These are phyloP conservation scores for Linum lewisii DNA, from an alignment of 345 rosid genomes.

Conservation along the genomic window DNA sequence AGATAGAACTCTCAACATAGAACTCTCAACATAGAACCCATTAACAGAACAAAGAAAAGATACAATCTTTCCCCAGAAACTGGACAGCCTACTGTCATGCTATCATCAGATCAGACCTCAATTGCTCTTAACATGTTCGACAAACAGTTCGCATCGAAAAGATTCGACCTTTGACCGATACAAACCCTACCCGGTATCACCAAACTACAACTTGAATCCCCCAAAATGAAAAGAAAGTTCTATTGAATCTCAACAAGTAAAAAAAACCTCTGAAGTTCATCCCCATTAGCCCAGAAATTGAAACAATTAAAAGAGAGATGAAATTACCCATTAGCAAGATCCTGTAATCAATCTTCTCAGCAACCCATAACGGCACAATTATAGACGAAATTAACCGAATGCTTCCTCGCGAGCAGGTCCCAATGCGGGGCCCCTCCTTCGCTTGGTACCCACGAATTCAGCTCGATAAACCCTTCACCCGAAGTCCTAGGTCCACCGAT, in stretches of 20 bases:
- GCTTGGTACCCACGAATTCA: slow-evolving; percentile 77
- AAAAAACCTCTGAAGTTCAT: slow-evolving; percentile 39
- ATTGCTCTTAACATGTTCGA: too few relatives aligned
- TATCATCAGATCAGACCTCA: too few relatives aligned
- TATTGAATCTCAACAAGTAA: slow-evolving; percentile 37
- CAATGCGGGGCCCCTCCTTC: slow-evolving; percentile 69
- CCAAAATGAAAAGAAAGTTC: slow-evolving; percentile 34
- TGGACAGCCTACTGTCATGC: too few relatives aligned
- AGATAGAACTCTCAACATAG: too few relatives aligned
- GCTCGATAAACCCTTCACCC: slow-evolving; percentile 74
- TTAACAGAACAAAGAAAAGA: too few relatives aligned
- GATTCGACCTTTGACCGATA: too few relatives aligned
- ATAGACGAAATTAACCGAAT: slow-evolving; percentile 75
- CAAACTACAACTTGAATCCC: slow-evolving; percentile 35
- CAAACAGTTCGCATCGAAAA: too few relatives aligned
- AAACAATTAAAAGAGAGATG: slow-evolving; percentile 20
- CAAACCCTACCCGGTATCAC: too few relatives aligned
- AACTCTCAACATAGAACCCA: too few relatives aligned
- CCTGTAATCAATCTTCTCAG: slow-evolving; percentile 44
- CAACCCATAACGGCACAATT: slow-evolving; percentile 98
- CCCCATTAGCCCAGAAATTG: slow-evolving; percentile 29
- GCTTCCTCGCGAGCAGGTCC: slow-evolving; percentile 68
- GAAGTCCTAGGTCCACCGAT: slow-evolving; percentile 75
- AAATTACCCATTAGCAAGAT: slow-evolving; percentile 50
- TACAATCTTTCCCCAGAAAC: too few relatives aligned